Conservation (phyloP, 768 basidiomycete genomes). For the Macrolepiota dolichaula region DNA sequence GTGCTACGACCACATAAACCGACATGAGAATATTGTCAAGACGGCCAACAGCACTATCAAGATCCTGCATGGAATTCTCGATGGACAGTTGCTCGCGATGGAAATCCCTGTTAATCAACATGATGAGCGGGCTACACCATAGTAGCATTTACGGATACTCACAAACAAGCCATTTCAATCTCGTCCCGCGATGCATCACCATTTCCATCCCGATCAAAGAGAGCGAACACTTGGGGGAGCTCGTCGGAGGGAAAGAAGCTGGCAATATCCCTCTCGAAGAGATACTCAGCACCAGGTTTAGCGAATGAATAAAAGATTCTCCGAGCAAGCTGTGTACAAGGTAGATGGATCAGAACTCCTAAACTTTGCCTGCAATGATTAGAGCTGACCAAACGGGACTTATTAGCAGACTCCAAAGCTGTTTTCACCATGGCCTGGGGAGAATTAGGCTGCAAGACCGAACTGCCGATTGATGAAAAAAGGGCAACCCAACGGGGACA, state of each 20-base stretch:
- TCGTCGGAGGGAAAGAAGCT: conserved; percentile 70
- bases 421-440: conserved; percentile 78
- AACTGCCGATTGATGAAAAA: conserved; percentile 31
- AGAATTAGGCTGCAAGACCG: conserved; percentile 86
- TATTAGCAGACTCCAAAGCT: conserved; percentile 77
- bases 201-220: conserved; percentile 72
- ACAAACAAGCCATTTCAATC: conserved; percentile 73
- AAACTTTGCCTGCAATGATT: background rate
- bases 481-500: background rate
- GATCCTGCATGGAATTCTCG: conserved; percentile 82
- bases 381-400: conserved; percentile 57
- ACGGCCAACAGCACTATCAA: conserved; percentile 85
- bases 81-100: conserved; percentile 85
- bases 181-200: conserved; percentile 72
- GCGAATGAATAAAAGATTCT: conserved; percentile 85
- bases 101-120: conserved; percentile 50
- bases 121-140: background rate
- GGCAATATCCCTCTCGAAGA: conserved; percentile 68
- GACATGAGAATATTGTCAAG: conserved; percentile 87
- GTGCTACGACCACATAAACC: conserved; percentile 65
- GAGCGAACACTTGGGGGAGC: conserved; percentile 60
- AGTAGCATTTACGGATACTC: conserved; percentile 18
- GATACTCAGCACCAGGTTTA: conserved; percentile 51
- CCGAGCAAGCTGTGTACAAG: conserved; percentile 59
- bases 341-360: background rate